phyloP scores from a whole-genome alignment of 805 yeast genomes.

The Clavispora vitiphila region DNA sequence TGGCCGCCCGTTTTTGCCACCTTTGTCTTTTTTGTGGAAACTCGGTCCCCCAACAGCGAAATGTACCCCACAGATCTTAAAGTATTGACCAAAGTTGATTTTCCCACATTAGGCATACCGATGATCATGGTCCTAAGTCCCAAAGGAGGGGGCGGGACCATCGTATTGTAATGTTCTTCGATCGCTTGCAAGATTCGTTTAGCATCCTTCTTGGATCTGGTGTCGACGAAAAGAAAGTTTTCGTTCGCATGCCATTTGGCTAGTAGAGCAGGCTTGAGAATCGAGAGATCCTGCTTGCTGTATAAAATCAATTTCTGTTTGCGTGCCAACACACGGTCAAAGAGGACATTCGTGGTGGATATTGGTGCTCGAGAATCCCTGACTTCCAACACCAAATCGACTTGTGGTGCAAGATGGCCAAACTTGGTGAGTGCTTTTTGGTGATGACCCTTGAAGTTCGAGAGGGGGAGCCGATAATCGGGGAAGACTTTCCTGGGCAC shows the following conservation, averaged over 20 bases:
- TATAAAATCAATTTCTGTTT: conserved; percentile 63
- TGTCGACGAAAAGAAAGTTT: conserved; percentile 48
- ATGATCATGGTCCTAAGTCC: conserved; percentile 73
- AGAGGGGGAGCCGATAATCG: conserved; percentile 57
- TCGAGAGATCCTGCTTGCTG: conserved; percentile 66
- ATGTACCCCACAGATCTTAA: conserved; percentile 46
- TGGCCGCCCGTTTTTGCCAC: conserved; percentile 82
- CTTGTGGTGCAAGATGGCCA: conserved; percentile 66
- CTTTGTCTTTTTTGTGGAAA: conserved; percentile 41
- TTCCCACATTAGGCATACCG: conserved; percentile 99
- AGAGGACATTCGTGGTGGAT: conserved; percentile 72
- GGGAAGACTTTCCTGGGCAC: conserved; percentile 74
- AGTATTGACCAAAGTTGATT: conserved; percentile 78
- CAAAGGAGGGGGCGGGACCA: conserved; percentile 73
- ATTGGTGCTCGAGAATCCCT: conserved; percentile 89
- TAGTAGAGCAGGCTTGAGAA: conserved; percentile 32
- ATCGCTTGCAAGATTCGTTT: conserved; percentile 46
- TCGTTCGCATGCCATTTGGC: conserved; percentile 34
- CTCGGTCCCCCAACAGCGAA: conserved; percentile 15
- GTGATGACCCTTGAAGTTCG: conserved; percentile 91
- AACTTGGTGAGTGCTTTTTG: conserved; percentile 67
- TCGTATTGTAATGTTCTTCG: conserved; percentile 36
- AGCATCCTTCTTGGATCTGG: conserved; percentile 49
- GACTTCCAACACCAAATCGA: conserved; percentile 78
- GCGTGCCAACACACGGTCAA: conserved; percentile 58